phyloP scores from a whole-genome alignment of 805 yeast species.

The Yarrowia osloensis region DNA sequence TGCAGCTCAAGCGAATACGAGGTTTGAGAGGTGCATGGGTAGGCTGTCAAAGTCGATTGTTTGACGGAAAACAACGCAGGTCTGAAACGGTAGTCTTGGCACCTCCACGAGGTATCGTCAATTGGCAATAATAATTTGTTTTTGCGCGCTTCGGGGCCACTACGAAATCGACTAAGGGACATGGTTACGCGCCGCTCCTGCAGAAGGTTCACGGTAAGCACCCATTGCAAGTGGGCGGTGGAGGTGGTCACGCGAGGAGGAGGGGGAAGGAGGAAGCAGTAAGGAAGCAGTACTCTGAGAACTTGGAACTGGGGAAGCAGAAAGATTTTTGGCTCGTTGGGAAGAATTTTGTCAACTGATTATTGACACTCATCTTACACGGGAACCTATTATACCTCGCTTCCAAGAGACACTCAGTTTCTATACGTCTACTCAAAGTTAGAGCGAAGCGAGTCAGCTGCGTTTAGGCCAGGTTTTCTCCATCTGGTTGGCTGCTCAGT shows the following conservation, averaged over 20 bases:
- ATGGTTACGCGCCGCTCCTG: not conserved
- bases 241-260: not conserved
- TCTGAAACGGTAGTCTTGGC: not conserved
- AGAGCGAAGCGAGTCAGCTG: no score
- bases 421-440: not conserved
- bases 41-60: not conserved
- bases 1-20: not conserved
- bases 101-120: not conserved
- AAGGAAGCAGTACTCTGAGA: no score
- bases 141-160: not conserved
- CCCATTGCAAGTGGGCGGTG: not conserved
- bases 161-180: not conserved
- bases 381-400: no score
- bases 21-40: not conserved
- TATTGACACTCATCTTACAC: no score
- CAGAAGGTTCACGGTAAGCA: constrained; percentile 11
- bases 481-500: not conserved
- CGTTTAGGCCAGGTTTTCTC: no score
- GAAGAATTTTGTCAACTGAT: no score
- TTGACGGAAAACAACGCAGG: not conserved
- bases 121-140: not conserved
- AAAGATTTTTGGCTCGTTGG: no score
- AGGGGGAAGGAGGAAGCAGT: not conserved
- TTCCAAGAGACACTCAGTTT: no score
- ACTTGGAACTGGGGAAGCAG: no score